phyloP scores from a whole-genome alignment of 768 basidiomycete genomes.

The Clitopilus hobsonii region DNA sequence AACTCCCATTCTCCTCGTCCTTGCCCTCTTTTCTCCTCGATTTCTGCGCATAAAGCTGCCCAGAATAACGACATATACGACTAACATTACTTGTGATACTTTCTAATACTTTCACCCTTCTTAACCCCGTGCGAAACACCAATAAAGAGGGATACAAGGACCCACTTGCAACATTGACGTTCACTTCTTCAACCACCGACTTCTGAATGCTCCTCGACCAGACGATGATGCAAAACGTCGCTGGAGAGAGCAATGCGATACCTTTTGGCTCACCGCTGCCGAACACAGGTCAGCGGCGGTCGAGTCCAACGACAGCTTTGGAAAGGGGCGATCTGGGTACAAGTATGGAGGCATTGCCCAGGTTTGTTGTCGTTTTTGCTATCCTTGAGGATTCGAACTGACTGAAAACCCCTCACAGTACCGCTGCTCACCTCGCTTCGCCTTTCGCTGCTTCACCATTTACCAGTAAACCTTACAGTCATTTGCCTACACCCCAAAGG shows the following conservation, averaged over 20 bases:
- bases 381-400: background rate
- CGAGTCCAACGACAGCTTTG: background rate
- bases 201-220: slow-evolving; percentile 7
- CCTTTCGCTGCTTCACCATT: slow-evolving; percentile 14
- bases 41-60: background rate
- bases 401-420: slow-evolving; percentile 2
- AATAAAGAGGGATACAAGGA: slow-evolving; percentile 4
- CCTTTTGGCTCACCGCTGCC: background rate
- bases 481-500: slow-evolving; percentile 33
- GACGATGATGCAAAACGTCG: background rate
- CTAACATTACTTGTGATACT: slow-evolving; percentile 9
- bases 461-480: slow-evolving; percentile 21
- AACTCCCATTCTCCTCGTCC: slow-evolving; percentile 7
- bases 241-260: background rate
- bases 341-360: slow-evolving; percentile 3
- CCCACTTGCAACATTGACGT: slow-evolving; percentile 3
- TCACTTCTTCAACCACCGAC: slow-evolving; percentile 4
- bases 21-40: slow-evolving; percentile 8
- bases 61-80: slow-evolving; percentile 4
- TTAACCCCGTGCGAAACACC: slow-evolving; percentile 9
- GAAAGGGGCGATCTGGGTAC: slow-evolving; percentile 6
- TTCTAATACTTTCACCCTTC: background rate
- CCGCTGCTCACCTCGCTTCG: slow-evolving; percentile 11
- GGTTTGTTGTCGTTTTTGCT: slow-evolving; percentile 7
- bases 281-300: slow-evolving; percentile 6